These are phyloP conservation scores for Babesia gibsoni DNA, from an alignment of 169 alveolate species.

Conservation along the genomic window DNA sequence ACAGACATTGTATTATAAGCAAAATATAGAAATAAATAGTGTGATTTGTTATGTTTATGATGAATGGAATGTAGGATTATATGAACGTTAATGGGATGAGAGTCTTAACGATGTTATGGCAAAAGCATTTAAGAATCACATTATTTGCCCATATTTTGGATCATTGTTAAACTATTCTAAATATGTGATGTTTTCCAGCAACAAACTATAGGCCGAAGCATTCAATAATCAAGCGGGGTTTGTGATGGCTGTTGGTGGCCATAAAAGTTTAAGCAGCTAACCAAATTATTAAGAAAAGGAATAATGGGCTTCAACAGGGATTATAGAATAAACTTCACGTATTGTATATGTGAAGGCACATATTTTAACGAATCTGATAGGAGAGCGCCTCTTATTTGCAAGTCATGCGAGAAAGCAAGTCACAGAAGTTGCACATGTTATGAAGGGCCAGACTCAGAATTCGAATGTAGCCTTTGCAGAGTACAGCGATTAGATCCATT, in stretches of 20 bases:
- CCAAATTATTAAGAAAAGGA: too few relatives aligned
- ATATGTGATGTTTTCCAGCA: too few relatives aligned
- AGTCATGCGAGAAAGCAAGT: conserved; percentile 35
- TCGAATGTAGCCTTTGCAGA: conserved; percentile 71
- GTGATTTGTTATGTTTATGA: too few relatives aligned
- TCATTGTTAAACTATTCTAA: too few relatives aligned
- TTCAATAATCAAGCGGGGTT: background rate
- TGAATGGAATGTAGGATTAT: too few relatives aligned
- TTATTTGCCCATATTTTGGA: too few relatives aligned
- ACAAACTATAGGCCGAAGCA: too few relatives aligned
- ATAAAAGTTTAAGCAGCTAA: background rate
- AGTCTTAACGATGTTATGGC: too few relatives aligned
- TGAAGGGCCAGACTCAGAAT: conserved; percentile 50
- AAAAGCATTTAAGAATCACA: too few relatives aligned
- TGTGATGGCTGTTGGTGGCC: background rate
- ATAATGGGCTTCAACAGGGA: background rate
- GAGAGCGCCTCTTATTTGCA: conserved; percentile 26
- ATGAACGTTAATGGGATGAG: too few relatives aligned
- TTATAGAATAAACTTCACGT: background rate
- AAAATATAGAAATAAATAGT: too few relatives aligned
- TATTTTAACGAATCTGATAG: background rate
- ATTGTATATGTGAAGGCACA: conserved; percentile 48
- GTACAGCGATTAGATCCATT: conserved; percentile 74
- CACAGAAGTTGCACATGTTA: conserved; percentile 49
- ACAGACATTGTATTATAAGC: too few relatives aligned